Conservation (phyloP, 441 rosid genomes). For the Brassica hybrid region DNA sequence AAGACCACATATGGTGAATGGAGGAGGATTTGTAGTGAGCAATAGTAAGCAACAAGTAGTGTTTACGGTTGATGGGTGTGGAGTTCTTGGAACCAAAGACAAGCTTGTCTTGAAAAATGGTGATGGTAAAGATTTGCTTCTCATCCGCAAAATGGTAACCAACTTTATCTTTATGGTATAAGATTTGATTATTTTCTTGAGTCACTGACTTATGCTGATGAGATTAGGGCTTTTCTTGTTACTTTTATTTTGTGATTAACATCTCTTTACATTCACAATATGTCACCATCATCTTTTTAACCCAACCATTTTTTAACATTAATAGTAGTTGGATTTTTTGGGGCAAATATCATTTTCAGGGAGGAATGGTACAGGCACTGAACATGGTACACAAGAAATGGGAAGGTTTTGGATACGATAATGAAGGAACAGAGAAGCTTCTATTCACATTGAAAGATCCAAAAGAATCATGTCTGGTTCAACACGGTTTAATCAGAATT, state of each 20-base stretch:
- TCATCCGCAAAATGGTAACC: conserved; percentile 75
- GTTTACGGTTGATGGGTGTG: conserved; percentile 82
- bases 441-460: conserved; percentile 75
- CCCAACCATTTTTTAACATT: not conserved
- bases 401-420: conserved; percentile 67
- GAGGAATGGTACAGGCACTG: conserved; percentile 74
- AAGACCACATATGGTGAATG: conserved; percentile 65
- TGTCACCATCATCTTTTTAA: not conserved
- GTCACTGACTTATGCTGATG: not conserved
- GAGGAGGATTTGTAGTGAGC: conserved; percentile 85
- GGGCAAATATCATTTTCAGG: conserved; percentile 37
- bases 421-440: conserved; percentile 57
- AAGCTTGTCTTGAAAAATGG: conserved; percentile 56
- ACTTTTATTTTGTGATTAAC: not conserved
- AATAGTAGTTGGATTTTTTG: not conserved
- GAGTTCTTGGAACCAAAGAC: conserved; percentile 65
- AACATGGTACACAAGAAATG: conserved; percentile 66
- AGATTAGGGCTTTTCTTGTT: not conserved
- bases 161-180: not conserved
- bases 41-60: conserved; percentile 61
- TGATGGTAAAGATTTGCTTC: conserved; percentile 63
- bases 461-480: conserved; percentile 46
- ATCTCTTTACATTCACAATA: not conserved
- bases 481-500: conserved; percentile 50
- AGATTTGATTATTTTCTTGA: not conserved